Conservation (phyloP, 2,329 filamentous ascomycete species). For the Pseudogymnoascus sp. region DNA sequence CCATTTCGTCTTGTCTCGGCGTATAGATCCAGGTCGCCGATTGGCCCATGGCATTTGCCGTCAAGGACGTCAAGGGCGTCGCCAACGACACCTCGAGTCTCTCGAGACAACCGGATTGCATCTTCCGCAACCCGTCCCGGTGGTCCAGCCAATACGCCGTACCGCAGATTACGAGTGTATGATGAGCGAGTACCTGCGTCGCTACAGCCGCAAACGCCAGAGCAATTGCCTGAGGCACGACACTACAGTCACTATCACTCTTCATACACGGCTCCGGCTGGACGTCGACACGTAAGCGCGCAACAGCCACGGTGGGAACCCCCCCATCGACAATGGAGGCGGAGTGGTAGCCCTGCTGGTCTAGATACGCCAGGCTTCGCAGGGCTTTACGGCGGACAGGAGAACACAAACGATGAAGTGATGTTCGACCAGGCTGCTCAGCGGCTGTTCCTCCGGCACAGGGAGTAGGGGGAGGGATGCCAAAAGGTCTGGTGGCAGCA, state of each 20-base stretch:
- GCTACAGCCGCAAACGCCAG: slow-evolving; percentile 43
- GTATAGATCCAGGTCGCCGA: slow-evolving; percentile 9
- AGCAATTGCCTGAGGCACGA: slow-evolving; percentile 40
- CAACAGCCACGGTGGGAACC: not conserved
- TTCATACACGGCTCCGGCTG: slow-evolving; percentile 37
- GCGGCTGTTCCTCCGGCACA: slow-evolving; percentile 16
- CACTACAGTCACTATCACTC: slow-evolving; percentile 37
- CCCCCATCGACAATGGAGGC: slow-evolving; percentile 16
- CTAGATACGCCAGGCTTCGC: slow-evolving; percentile 36
- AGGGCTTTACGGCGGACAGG: slow-evolving; percentile 40
- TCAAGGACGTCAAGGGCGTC: not conserved
- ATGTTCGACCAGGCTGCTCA: slow-evolving; percentile 27
- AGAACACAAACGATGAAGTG: slow-evolving; percentile 39
- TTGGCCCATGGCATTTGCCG: not conserved
- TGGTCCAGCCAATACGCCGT: slow-evolving; percentile 19
- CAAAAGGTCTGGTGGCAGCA: not conserved
- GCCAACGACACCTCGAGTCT: slow-evolving; percentile 7
- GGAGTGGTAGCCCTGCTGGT: slow-evolving; percentile 31
- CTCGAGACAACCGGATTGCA: slow-evolving; percentile 10
- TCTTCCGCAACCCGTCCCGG: slow-evolving; percentile 12
- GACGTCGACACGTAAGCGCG: slow-evolving; percentile 14
- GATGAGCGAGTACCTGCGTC: slow-evolving; percentile 38
- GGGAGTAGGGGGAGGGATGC: not conserved
- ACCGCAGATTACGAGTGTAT: slow-evolving; percentile 34
- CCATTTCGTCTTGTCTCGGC: slow-evolving; percentile 9